Evolutionary conservation across 2,329 filamentous ascomycete species (phyloP), one percentile per base, ranked within the genome.

Genomic region (Chaetothyriales sp.): DNA sequence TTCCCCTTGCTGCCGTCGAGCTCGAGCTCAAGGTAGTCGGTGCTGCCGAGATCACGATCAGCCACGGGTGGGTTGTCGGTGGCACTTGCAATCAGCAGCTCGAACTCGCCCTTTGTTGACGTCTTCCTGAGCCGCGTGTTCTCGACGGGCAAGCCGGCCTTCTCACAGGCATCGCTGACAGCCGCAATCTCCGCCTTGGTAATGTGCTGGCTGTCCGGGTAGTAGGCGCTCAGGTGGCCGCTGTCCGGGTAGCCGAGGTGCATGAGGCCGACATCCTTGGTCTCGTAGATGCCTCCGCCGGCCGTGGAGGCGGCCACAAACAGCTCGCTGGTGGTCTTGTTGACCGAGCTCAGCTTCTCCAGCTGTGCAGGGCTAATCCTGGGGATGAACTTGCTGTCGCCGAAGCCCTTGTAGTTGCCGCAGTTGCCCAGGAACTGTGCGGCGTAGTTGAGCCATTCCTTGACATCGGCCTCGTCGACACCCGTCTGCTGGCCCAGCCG

Each of bases 321-420:
- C 59, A 79, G 75, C 55, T 74, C 73, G 61, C 77, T 72, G 5
- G 83, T 78, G 49, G 83, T 78, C 2, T 77, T 68, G 0, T 68
- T 69, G 15, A 76, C 73, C 15, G 73, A 72, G 44, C 82, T 81
- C 32, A 90, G 71, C 53, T 81, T 76, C 48, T 78, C 74, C 53
- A 89, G 75, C 4, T 74, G 76, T 52, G 77, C 75, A 58, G 80
- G 75, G 5, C 75, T 72, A 61, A 84, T 79, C 59, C 84, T 75
- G 1, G 86, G 86, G 51, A 92, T 76, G 63, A 92, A 89, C 64
- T 92, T 92, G 60, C 82, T 78, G 66, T 92, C 85, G 44, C 86
- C 86, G 61, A 89, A 90, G 59, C 83, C 84, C 70, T 90, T 90
- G 70, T 90, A 92, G 67, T 92, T 92, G 56, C 86, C 84, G 55